These are phyloP conservation scores for Stachybotrys elegans DNA, from an alignment of 2,329 filamentous ascomycete species.

Conservation along the genomic window DNA sequence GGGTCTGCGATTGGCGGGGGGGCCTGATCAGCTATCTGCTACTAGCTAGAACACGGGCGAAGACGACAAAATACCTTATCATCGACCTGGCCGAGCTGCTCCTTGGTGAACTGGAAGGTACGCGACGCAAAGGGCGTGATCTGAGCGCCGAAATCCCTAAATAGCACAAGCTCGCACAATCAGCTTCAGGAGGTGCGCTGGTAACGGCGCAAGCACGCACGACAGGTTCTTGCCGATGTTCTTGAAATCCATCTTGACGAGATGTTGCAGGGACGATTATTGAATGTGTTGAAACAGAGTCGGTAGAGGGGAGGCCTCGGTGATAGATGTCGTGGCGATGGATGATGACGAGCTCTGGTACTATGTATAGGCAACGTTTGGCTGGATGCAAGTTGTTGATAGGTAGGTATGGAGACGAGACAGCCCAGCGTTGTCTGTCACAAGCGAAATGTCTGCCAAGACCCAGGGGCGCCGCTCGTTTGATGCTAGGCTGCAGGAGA, in stretches of 20 bases:
- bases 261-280: not conserved
- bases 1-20: conserved; percentile 55
- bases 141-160: conserved; percentile 62
- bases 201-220: conserved; percentile 31
- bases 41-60: not conserved
- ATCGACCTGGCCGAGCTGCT: conserved; percentile 90
- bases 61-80: conserved; percentile 68
- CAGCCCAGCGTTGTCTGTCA: too few relatives aligned
- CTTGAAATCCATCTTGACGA: conserved; percentile 51
- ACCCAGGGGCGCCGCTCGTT: not conserved
- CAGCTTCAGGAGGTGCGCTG: not conserved
- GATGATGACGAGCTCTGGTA: conserved; percentile 10
- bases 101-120: conserved; percentile 96
- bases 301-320: conserved; percentile 4
- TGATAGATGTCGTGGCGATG: conserved; percentile 1
- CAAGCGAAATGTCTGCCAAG: conserved; percentile 20
- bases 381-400: too few relatives aligned
- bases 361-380: conserved; percentile 6
- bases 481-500: too few relatives aligned
- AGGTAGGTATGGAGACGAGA: conserved; percentile 6
- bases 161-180: conserved; percentile 1
- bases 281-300: not conserved
- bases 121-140: conserved; percentile 91
- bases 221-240: conserved; percentile 51
- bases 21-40: conserved; percentile 3